These are phyloP conservation scores for Buddleja alternifolia DNA, from an alignment of 257 asterid genomes.

Conservation along the genomic window DNA sequence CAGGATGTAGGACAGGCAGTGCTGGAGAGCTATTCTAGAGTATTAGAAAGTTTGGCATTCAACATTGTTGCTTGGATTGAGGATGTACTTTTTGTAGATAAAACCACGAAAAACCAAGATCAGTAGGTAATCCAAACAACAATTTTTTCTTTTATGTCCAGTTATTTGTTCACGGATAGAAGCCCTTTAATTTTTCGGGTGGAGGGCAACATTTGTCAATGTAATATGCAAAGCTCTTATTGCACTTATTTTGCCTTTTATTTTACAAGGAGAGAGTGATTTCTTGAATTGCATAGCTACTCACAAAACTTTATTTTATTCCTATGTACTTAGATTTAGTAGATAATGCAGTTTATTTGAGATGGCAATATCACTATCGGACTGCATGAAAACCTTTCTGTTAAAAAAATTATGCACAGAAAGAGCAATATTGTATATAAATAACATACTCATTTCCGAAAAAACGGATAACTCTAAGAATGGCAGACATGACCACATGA, in stretches of 20 bases:
- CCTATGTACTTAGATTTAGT: too few relatives aligned
- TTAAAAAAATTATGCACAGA: neutral
- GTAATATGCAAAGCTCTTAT: constrained; percentile 22
- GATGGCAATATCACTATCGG: neutral
- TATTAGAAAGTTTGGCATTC: constrained; percentile 85
- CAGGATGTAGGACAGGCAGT: constrained; percentile 98
- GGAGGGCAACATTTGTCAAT: constrained; percentile 27
- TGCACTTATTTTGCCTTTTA: constrained; percentile 15
- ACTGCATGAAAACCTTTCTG: neutral
- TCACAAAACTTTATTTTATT: neutral
- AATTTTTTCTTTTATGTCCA: neutral
- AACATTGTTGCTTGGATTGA: constrained; percentile 88
- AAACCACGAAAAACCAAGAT: constrained; percentile 57
- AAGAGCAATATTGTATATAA: neutral
- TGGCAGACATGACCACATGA: too few relatives aligned
- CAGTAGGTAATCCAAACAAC: constrained; percentile 24
- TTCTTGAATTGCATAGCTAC: neutral
- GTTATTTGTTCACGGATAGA: constrained; percentile 15
- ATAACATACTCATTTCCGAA: too few relatives aligned
- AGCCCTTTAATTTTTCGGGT: constrained; percentile 26
- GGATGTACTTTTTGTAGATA: constrained; percentile 75
- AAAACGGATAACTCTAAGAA: too few relatives aligned
- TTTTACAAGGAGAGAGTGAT: constrained; percentile 15
- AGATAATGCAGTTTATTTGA: neutral
- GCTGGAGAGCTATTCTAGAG: constrained; percentile 90